Evolutionary conservation across 306 rosid species (phyloP).

Genomic region (Glycine tomentella): DNA sequence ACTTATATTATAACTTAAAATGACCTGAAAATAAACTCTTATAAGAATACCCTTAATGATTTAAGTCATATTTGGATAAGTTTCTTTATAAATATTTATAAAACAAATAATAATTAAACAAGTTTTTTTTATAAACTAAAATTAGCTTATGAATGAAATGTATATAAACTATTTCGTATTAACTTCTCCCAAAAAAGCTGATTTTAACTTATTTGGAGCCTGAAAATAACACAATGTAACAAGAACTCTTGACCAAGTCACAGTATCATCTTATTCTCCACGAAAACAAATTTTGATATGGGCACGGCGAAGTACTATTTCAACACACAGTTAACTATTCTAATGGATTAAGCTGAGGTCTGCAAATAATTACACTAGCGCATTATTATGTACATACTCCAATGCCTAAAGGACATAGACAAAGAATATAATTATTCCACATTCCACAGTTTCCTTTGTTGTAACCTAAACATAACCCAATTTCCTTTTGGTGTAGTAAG

Average conservation of each 20-base stretch:
- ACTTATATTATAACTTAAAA: no score
- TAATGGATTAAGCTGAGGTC: slow-evolving; percentile 50
- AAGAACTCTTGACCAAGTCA: background rate
- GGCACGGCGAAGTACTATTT: slow-evolving; percentile 16
- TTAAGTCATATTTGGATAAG: background rate
- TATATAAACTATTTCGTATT: no score
- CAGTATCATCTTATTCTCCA: no score
- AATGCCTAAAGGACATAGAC: slow-evolving; percentile 57
- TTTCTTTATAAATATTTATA: rapidly evolving
- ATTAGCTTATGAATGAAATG: no score
- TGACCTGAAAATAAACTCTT: no score
- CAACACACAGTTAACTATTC: slow-evolving; percentile 44
- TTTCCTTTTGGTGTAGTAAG: no score
- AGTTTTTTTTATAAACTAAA: no score
- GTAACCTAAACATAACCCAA: slow-evolving; percentile 58
- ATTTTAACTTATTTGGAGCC: no score
- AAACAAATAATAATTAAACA: background rate
- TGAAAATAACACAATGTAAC: background rate
- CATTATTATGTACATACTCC: slow-evolving; percentile 69
- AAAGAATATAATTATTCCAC: slow-evolving; percentile 60
- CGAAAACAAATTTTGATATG: no score
- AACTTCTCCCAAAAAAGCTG: no score
- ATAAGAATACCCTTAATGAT: no score
- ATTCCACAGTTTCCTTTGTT: slow-evolving; percentile 55
- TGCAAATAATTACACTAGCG: slow-evolving; percentile 48